These are phyloP conservation scores for Coemansia sp. DNA, from an alignment of 192 early-diverging fungal species.

Conservation along the genomic window DNA sequence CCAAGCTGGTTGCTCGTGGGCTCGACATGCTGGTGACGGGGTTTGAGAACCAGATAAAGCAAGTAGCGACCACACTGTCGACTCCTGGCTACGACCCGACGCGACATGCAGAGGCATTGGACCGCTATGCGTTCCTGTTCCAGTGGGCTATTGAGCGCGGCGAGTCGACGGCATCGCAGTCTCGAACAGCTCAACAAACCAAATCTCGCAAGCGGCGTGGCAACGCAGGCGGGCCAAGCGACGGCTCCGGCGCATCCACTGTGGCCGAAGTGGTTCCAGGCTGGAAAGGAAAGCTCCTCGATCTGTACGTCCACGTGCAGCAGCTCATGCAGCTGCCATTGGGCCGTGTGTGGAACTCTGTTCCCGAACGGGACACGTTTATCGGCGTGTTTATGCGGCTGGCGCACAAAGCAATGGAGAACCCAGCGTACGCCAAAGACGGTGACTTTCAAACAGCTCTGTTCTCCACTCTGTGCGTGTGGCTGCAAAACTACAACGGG, in stretches of 20 bases:
- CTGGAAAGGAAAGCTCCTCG: constrained; percentile 50
- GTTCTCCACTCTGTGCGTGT: constrained; percentile 71
- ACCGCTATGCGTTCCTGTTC: constrained; percentile 81
- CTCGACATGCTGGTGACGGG: constrained; percentile 72
- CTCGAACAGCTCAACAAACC: constrained; percentile 6
- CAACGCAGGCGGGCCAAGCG: constrained; percentile 12
- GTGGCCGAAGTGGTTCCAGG: constrained; percentile 41
- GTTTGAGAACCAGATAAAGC: constrained; percentile 65
- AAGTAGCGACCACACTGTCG: constrained; percentile 61
- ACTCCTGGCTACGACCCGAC: constrained; percentile 69
- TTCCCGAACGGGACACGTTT: constrained; percentile 50
- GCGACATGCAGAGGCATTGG: constrained; percentile 63
- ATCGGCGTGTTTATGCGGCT: constrained; percentile 71
- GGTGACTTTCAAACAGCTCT: constrained; percentile 57
- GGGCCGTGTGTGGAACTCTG: constrained; percentile 64
- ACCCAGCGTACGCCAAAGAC: constrained; percentile 66
- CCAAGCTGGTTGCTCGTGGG: constrained; percentile 57
- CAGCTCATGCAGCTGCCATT: constrained; percentile 52
- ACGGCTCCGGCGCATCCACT: constrained; percentile 24
- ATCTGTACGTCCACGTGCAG: constrained; percentile 32
- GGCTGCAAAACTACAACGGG: constrained; percentile 77
- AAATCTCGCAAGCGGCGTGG: constrained; percentile 45
- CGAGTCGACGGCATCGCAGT: constrained; percentile 59
- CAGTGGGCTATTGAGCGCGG: constrained; percentile 76
- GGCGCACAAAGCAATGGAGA: constrained; percentile 80